phyloP scores from a whole-genome alignment of 192 early-diverging fungal species.

The Coemansia sp. region DNA sequence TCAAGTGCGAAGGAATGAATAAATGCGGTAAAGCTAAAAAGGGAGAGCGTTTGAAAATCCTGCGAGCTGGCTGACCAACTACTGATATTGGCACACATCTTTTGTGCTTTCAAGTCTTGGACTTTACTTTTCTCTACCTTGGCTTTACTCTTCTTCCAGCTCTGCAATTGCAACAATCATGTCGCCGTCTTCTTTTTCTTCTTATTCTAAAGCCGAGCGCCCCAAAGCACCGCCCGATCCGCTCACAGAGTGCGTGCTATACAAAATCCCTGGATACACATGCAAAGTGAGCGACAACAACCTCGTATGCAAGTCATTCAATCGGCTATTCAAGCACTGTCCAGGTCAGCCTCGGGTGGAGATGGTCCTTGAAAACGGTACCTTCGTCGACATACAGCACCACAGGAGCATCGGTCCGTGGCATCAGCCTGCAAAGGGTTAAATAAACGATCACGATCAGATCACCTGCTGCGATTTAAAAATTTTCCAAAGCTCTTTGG shows the following conservation, averaged over 20 bases:
- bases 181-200: too few relatives aligned
- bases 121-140: too few relatives aligned
- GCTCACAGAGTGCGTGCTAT: constrained; percentile 34
- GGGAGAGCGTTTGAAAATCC: too few relatives aligned
- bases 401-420: constrained; percentile 4
- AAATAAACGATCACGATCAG: background rate
- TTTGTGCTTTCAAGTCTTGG: too few relatives aligned
- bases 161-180: background rate
- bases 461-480: background rate
- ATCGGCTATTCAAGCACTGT: constrained; percentile 51
- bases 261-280: constrained; percentile 31
- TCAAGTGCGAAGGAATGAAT: too few relatives aligned
- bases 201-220: background rate
- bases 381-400: constrained; percentile 23
- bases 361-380: constrained; percentile 30
- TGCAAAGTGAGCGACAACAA: constrained; percentile 27
- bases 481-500: background rate
- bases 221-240: constrained; percentile 2
- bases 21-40: too few relatives aligned
- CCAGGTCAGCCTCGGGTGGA: constrained; percentile 35
- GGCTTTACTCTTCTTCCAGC: background rate
- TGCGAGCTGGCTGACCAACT: too few relatives aligned
- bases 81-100: too few relatives aligned
- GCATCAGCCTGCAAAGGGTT: background rate
- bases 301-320: constrained; percentile 32